These are phyloP conservation scores for Anisogramma anomala DNA, from an alignment of 2,329 filamentous ascomycete species.

Conservation along the genomic window DNA sequence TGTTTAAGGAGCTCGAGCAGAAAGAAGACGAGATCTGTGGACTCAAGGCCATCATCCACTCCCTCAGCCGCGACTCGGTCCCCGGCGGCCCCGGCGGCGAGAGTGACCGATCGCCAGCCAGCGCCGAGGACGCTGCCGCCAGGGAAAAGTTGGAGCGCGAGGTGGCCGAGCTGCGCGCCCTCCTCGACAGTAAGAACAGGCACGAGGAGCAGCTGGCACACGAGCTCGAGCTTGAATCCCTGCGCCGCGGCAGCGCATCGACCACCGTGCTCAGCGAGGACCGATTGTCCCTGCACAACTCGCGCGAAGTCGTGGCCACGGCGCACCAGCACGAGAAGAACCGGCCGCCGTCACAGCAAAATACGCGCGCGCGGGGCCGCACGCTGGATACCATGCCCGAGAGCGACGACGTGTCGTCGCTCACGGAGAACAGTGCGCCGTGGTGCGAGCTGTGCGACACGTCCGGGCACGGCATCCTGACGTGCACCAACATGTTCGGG, in stretches of 20 bases:
- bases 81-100: constrained; percentile 22
- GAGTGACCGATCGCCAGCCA: constrained; percentile 29
- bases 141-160: constrained; percentile 68
- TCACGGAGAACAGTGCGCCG: constrained; percentile 60
- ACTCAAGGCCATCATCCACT: constrained; percentile 95
- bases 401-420: constrained; percentile 56
- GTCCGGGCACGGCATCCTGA: constrained; percentile 82
- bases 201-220: constrained; percentile 80
- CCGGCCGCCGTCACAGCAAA: constrained; percentile 34
- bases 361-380: constrained; percentile 33
- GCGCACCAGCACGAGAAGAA: constrained; percentile 40
- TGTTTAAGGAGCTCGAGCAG: constrained; percentile 71
- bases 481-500: constrained; percentile 82
- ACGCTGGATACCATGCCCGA: constrained; percentile 59
- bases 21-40: constrained; percentile 96
- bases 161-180: constrained; percentile 62
- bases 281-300: constrained; percentile 51
- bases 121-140: constrained; percentile 43
- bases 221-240: constrained; percentile 61
- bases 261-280: constrained; percentile 34
- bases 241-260: constrained; percentile 37
- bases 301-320: constrained; percentile 38
- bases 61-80: constrained; percentile 68
- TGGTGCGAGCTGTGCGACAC: constrained; percentile 97
- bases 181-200: constrained; percentile 59